These are phyloP conservation scores for Crithidia expoeki DNA, from an alignment of 208 protist genomes.

Conservation along the genomic window DNA sequence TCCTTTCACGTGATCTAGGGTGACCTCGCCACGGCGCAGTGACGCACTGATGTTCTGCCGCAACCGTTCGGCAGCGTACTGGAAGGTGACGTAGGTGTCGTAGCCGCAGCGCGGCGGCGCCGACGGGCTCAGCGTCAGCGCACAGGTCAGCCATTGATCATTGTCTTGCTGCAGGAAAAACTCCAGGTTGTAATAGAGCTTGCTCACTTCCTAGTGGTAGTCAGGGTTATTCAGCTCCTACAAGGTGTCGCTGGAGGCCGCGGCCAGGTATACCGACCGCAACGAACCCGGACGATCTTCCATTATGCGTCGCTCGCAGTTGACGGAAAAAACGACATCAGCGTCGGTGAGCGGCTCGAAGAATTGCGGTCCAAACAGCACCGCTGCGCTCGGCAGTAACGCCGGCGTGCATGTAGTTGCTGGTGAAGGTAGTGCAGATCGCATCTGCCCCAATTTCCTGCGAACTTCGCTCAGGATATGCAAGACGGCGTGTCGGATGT, in stretches of 20 bases:
- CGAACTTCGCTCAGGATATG: constrained; percentile 1
- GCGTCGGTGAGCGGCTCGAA: constrained; percentile 2
- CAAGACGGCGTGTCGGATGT: background rate
- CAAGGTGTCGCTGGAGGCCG: constrained; percentile 38
- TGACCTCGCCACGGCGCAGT: constrained; percentile 12
- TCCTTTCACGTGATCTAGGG: constrained; percentile 22
- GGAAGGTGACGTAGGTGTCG: constrained; percentile 25
- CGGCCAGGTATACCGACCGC: constrained; percentile 43
- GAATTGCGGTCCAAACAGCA: constrained; percentile 10
- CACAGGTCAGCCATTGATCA: constrained; percentile 21
- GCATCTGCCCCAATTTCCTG: background rate
- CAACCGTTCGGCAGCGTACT: constrained; percentile 40
- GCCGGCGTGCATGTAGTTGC: background rate
- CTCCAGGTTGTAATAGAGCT: constrained; percentile 60
- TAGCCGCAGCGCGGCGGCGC: constrained; percentile 43
- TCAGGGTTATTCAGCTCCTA: constrained; percentile 26
- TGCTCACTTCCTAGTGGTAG: constrained; percentile 48
- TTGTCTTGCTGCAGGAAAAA: constrained; percentile 46
- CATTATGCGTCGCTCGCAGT: constrained; percentile 18
- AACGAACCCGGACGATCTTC: constrained; percentile 22
- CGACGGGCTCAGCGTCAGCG: constrained; percentile 35
- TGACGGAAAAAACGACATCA: constrained; percentile 14
- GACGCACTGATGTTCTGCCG: constrained; percentile 37
- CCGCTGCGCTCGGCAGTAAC: background rate
- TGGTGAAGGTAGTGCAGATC: background rate